These are phyloP conservation scores for Lentinula detonsa DNA, from an alignment of 768 basidiomycete genomes.

Conservation along the genomic window DNA sequence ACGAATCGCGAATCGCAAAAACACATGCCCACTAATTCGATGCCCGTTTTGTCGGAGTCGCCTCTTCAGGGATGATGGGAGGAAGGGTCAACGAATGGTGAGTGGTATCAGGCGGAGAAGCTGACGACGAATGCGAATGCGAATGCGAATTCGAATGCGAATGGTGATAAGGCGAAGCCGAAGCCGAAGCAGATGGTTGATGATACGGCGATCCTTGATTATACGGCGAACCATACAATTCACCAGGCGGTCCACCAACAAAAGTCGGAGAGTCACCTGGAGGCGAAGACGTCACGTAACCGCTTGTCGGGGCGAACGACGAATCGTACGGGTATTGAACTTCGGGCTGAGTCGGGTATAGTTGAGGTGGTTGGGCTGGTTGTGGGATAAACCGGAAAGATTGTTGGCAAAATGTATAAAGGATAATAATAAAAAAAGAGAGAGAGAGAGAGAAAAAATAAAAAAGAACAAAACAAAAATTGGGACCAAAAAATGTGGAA, in stretches of 20 bases:
- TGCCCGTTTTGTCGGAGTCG: background rate
- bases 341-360: background rate
- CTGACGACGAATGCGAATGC: too few relatives aligned
- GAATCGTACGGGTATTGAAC: background rate
- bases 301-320: background rate
- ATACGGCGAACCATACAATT: background rate
- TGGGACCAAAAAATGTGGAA: conserved; percentile 6
- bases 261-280: background rate
- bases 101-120: background rate
- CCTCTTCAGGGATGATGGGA: background rate
- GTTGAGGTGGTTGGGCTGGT: background rate
- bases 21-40: background rate
- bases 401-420: conserved; percentile 12
- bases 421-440: too few relatives aligned
- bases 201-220: background rate
- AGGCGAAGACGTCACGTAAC: conserved; percentile 1
- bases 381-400: background rate
- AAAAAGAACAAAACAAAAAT: too few relatives aligned
- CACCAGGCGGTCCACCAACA: background rate
- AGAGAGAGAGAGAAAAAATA: too few relatives aligned
- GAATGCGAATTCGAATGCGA: too few relatives aligned
- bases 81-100: background rate
- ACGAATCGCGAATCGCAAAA: too few relatives aligned
- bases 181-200: background rate
- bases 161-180: background rate